These are phyloP conservation scores for Claviceps pazoutovae DNA, from an alignment of 2,329 filamentous ascomycete species.

Conservation along the genomic window DNA sequence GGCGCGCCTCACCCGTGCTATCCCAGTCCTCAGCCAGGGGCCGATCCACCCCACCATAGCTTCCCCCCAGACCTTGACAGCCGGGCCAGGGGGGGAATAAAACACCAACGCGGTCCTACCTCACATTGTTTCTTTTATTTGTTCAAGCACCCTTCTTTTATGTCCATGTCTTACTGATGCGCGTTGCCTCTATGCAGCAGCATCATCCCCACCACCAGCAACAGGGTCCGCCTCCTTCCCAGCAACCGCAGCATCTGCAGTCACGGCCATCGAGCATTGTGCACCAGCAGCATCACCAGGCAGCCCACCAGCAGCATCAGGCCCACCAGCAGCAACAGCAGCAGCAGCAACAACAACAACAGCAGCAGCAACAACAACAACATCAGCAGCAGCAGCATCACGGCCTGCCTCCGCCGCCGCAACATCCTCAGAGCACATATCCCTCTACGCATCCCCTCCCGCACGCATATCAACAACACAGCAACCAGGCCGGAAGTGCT, in stretches of 20 bases:
- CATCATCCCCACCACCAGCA: constrained; percentile 62
- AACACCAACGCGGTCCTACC: constrained; percentile 34
- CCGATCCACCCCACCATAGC: constrained; percentile 22
- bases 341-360: constrained; percentile 30
- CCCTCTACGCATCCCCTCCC: constrained; percentile 51
- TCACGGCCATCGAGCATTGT: constrained; percentile 59
- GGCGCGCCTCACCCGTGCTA: constrained; percentile 34
- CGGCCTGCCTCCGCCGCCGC: constrained; percentile 21
- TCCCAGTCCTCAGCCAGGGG: constrained; percentile 27
- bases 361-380: constrained; percentile 42
- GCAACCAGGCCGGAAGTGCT: constrained; percentile 45
- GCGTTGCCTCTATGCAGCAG: constrained; percentile 47
- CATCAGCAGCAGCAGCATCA: constrained; percentile 39
- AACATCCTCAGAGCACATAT: constrained; percentile 53
- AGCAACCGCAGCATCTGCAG: constrained; percentile 42
- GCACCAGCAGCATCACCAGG: constrained; percentile 41
- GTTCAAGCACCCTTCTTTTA: constrained; percentile 20
- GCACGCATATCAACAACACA: constrained; percentile 51
- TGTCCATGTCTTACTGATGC: constrained; percentile 38
- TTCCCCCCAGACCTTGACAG: constrained; percentile 31
- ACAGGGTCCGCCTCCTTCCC: constrained; percentile 55
- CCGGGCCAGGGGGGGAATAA: constrained; percentile 28
- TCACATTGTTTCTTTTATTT: constrained; percentile 24
- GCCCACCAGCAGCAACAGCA: constrained; percentile 44
- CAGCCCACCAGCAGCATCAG: constrained; percentile 36